A percentile compares a stretch with the other conserved stretches of the same genome.
phyloP scores from a whole-genome alignment of 495 filamentous ascomycete genomes.

The Clohesyomyces aquaticus region DNA sequence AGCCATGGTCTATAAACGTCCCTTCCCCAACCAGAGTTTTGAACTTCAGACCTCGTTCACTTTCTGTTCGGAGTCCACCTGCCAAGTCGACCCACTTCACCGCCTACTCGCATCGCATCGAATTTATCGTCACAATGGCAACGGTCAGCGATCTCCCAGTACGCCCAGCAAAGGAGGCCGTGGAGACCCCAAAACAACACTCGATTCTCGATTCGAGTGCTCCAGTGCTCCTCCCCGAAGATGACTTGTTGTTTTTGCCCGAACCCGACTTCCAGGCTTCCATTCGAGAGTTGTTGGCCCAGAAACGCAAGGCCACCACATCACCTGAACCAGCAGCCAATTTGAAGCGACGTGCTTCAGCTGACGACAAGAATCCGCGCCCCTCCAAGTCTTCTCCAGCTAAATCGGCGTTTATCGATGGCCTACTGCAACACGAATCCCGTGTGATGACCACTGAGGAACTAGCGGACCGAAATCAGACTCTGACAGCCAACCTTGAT shows the following conservation, averaged over 20 bases:
- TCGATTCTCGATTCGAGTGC: constrained; percentile 46
- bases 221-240: constrained; percentile 48
- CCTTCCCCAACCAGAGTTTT: background rate
- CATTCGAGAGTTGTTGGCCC: background rate
- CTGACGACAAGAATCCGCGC: constrained; percentile 1
- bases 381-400: constrained; percentile 8
- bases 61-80: background rate
- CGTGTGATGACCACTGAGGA: constrained; percentile 28
- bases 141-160: background rate
- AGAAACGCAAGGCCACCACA: background rate
- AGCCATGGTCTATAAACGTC: background rate
- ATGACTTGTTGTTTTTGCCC: constrained; percentile 43
- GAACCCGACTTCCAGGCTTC: constrained; percentile 41
- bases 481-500: constrained; percentile 51
- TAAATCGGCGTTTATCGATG: constrained; percentile 44
- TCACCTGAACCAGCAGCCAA: background rate
- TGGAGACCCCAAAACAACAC: constrained; percentile 11
- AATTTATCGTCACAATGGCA: background rate
- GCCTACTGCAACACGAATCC: constrained; percentile 31
- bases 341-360: constrained; percentile 13
- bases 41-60: background rate
- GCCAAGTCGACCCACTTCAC: background rate
- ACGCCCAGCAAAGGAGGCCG: background rate
- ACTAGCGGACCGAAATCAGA: constrained; percentile 45
- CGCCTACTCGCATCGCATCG: background rate